These are phyloP conservation scores for Pulveroboletus sp. DNA, from an alignment of 768 basidiomycete genomes.

Conservation along the genomic window DNA sequence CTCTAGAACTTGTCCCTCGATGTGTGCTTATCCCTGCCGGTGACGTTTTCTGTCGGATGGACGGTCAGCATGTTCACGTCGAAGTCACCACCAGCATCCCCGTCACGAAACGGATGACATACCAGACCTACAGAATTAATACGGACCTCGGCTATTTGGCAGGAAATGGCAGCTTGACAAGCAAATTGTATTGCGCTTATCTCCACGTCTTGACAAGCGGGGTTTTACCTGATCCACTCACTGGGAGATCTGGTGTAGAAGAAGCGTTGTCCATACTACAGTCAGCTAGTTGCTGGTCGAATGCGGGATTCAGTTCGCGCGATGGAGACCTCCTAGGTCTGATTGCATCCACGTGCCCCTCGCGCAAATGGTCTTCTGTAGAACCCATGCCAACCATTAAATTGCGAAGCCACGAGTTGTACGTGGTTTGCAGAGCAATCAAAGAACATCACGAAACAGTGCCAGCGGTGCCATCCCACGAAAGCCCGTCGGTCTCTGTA, in stretches of 20 bases:
- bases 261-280: constrained; percentile 23
- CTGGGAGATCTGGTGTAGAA: constrained; percentile 34
- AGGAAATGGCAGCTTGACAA: constrained; percentile 21
- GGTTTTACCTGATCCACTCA: constrained; percentile 42
- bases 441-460: no score
- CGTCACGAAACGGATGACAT: constrained; percentile 8
- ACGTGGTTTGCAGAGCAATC: constrained; percentile 22
- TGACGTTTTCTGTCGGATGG: neutral
- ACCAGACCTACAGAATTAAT: constrained; percentile 31
- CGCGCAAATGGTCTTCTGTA: neutral
- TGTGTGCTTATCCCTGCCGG: constrained; percentile 40
- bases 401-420: constrained; percentile 28
- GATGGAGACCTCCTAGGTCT: constrained; percentile 30
- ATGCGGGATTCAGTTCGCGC: constrained; percentile 28
- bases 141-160: constrained; percentile 27
- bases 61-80: constrained; percentile 11
- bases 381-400: constrained; percentile 41
- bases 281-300: constrained; percentile 38
- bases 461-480: constrained; percentile 9
- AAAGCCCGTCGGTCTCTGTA: neutral
- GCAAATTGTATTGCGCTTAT: constrained; percentile 36
- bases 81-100: constrained; percentile 1
- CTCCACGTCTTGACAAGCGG: constrained; percentile 44
- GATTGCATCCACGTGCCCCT: constrained; percentile 34
- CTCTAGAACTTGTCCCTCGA: constrained; percentile 1